phyloP scores from a whole-genome alignment of 257 asterid species.

The Buddleja alternifolia region DNA sequence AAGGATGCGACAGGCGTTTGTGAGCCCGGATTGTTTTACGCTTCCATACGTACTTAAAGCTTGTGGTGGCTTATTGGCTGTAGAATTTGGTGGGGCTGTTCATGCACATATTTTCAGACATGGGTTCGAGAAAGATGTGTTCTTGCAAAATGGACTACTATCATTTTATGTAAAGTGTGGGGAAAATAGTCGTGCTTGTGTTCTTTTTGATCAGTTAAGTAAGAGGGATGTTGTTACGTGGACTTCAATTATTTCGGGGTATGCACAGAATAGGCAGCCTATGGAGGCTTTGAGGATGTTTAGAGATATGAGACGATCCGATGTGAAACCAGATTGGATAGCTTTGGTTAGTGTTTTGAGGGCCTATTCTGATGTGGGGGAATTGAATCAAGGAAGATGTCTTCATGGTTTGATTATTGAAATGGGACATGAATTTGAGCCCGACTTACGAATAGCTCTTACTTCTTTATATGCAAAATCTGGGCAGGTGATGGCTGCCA shows the following conservation, averaged over 20 bases:
- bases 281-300: constrained; percentile 56
- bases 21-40: constrained; percentile 60
- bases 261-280: constrained; percentile 50
- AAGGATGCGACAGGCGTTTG: constrained; percentile 50
- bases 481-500: constrained; percentile 54
- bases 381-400: constrained; percentile 56
- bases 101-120: constrained; percentile 56
- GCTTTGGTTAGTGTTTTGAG: constrained; percentile 54
- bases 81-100: constrained; percentile 48
- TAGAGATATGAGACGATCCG: constrained; percentile 49
- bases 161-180: constrained; percentile 56
- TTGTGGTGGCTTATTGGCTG: constrained; percentile 47
- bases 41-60: constrained; percentile 64
- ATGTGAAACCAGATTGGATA: constrained; percentile 59
- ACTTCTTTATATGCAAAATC: constrained; percentile 61
- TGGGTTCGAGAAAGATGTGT: constrained; percentile 50
- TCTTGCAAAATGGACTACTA: constrained; percentile 62
- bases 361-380: constrained; percentile 62
- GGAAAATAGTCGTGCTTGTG: constrained; percentile 37
- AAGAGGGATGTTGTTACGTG: constrained; percentile 55
- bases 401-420: constrained; percentile 55
- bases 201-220: constrained; percentile 45
- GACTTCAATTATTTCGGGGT: constrained; percentile 67
- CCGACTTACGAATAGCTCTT: constrained; percentile 55
- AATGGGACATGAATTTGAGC: constrained; percentile 54